Percentiles rank a stretch among this genome's conserved stretches.
phyloP scores from a whole-genome alignment of 2,329 filamentous ascomycete species.

The Stagonosporopsis rhizophila region DNA sequence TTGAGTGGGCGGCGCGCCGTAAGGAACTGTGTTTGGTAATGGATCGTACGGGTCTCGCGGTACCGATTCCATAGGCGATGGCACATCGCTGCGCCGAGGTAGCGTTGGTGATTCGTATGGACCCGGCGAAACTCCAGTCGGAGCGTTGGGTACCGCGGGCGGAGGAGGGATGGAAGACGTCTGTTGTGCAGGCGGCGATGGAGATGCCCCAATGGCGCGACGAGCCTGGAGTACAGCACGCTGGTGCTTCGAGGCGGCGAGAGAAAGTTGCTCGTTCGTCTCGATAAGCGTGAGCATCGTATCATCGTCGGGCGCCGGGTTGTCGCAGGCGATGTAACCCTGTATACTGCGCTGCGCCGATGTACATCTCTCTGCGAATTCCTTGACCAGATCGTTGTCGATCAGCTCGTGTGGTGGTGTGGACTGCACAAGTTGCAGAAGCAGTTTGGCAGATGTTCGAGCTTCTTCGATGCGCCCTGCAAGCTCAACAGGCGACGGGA shows the following conservation, averaged over 20 bases:
- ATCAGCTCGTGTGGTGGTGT: conserved; percentile 79
- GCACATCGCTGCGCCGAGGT: conserved; percentile 21
- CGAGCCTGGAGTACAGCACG: conserved; percentile 72
- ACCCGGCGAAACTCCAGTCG: conserved; percentile 24
- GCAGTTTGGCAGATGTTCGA: conserved; percentile 84
- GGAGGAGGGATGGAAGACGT: conserved; percentile 1
- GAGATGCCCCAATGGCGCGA: conserved; percentile 48
- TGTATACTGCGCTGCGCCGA: conserved; percentile 83
- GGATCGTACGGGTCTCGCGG: conserved; percentile 16
- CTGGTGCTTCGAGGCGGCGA: conserved; percentile 83
- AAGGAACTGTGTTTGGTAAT: conserved; percentile 5
- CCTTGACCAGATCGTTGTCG: conserved; percentile 85
- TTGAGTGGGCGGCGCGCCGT: conserved; percentile 5
- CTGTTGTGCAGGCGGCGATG: conserved; percentile 31
- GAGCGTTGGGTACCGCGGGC: conserved; percentile 12
- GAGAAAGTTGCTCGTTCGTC: conserved; percentile 88
- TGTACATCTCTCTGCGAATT: conserved; percentile 88
- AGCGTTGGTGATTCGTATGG: conserved; percentile 19
- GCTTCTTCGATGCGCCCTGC: conserved; percentile 87
- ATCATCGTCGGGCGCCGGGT: conserved; percentile 86
- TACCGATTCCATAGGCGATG: conserved; percentile 10
- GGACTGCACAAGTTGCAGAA: conserved; percentile 90
- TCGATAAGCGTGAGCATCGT: conserved; percentile 94
- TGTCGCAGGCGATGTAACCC: conserved; percentile 79
- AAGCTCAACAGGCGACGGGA: conserved; percentile 77